These are phyloP conservation scores for Ganoderma lucidum DNA, from an alignment of 1,284 basidiomycete species.

Conservation along the genomic window DNA sequence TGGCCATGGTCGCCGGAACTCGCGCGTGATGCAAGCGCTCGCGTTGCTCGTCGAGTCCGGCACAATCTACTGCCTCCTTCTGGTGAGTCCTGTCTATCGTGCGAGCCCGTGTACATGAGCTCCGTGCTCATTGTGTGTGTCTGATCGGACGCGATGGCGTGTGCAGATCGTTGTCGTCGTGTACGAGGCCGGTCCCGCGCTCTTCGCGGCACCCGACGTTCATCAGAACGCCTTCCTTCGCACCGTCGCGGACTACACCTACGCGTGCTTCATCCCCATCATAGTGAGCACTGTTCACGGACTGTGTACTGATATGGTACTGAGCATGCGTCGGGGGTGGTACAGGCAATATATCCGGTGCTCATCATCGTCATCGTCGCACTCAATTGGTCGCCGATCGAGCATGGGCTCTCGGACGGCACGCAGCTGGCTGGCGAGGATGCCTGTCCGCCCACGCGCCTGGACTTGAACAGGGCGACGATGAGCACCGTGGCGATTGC, in stretches of 20 bases:
- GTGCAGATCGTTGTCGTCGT: not conserved
- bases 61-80: not conserved
- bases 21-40: not conserved
- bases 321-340: no score
- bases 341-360: slow-evolving; percentile 7
- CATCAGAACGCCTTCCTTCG: not conserved
- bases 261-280: not conserved
- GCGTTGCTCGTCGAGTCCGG: slow-evolving; percentile 8
- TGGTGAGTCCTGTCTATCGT: not conserved
- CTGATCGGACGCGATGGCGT: not conserved
- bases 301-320: not conserved
- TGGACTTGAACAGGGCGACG: not conserved
- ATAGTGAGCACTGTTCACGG: not conserved
- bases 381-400: slow-evolving; percentile 12
- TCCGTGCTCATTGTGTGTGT: not conserved
- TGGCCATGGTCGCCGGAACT: not conserved
- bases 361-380: slow-evolving; percentile 13
- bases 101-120: not conserved
- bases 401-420: not conserved
- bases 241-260: not conserved
- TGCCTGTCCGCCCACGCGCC: no score
- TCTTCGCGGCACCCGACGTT: not conserved
- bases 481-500: slow-evolving; percentile 5
- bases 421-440: not conserved
- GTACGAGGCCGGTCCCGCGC: not conserved